Evolutionary conservation across 306 rosid genomes (phyloP).

Genomic region (Dryas octopetala): DNA sequence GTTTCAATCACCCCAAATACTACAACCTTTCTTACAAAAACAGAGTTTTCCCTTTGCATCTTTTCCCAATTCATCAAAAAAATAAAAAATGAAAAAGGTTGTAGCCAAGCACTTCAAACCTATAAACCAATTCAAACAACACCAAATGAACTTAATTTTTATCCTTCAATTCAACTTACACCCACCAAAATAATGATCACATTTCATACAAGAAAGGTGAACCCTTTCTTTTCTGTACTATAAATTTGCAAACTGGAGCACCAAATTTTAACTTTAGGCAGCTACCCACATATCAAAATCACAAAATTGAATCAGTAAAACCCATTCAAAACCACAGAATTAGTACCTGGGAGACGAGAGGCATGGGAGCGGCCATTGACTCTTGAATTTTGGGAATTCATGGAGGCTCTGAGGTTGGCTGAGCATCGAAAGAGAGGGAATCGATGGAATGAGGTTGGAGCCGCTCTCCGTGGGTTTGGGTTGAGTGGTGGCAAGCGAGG

Average conservation of each 20-base stretch:
- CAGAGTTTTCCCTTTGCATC: too few species aligned
- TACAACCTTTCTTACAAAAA: neutral
- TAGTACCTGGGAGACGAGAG: slow-evolving; percentile 10
- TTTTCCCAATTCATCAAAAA: neutral
- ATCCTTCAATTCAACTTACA: too few species aligned
- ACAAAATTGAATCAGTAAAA: neutral
- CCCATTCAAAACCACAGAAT: neutral
- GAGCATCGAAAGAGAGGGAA: slow-evolving; percentile 28
- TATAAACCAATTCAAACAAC: neutral
- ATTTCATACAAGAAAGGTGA: neutral
- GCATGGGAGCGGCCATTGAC: neutral
- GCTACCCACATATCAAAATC: neutral
- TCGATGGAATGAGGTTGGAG: neutral
- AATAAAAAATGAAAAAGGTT: neutral
- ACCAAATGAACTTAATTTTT: neutral
- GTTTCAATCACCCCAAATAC: neutral
- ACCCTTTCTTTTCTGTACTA: neutral
- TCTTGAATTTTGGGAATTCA: neutral
- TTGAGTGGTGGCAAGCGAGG: neutral
- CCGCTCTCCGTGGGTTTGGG: neutral
- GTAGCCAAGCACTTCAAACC: neutral
- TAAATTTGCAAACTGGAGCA: neutral
- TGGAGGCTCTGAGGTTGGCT: slow-evolving; percentile 15
- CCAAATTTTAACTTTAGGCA: neutral
- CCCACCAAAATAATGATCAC: neutral